phyloP scores from a whole-genome alignment of 2,329 filamentous ascomycete species.

The Scytalidium sp. region DNA sequence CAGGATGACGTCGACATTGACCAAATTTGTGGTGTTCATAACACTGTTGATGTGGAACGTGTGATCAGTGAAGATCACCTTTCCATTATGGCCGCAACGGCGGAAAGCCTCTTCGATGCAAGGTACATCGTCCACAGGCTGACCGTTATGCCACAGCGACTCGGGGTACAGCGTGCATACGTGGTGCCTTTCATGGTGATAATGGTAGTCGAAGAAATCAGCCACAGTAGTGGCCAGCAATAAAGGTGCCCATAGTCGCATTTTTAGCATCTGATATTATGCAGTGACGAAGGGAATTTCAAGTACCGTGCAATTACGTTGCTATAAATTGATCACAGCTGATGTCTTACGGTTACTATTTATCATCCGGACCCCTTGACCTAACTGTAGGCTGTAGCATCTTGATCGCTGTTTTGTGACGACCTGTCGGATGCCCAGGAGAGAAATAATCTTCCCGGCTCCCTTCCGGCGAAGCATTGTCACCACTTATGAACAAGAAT shows the following conservation, averaged over 20 bases:
- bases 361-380: not conserved
- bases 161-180: not conserved
- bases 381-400: not conserved
- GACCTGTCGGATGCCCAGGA: not conserved
- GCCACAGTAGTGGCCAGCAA: not conserved
- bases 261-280: not conserved
- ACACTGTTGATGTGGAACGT: conserved; percentile 52
- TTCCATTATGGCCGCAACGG: conserved; percentile 36
- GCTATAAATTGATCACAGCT: not conserved
- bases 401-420: not conserved
- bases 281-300: not conserved
- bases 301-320: not conserved
- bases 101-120: conserved; percentile 38
- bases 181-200: not conserved
- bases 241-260: not conserved
- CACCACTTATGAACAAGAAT: not conserved
- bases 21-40: conserved; percentile 60
- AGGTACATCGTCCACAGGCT: conserved; percentile 33
- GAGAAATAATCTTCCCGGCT: not conserved
- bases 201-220: not conserved
- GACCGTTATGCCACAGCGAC: not conserved
- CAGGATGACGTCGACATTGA: conserved; percentile 58
- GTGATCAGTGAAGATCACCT: conserved; percentile 36
- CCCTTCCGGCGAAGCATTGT: not conserved
- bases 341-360: not conserved